These are phyloP conservation scores for Aquilaria malaccensis DNA, from an alignment of 345 rosid species.

Conservation along the genomic window DNA sequence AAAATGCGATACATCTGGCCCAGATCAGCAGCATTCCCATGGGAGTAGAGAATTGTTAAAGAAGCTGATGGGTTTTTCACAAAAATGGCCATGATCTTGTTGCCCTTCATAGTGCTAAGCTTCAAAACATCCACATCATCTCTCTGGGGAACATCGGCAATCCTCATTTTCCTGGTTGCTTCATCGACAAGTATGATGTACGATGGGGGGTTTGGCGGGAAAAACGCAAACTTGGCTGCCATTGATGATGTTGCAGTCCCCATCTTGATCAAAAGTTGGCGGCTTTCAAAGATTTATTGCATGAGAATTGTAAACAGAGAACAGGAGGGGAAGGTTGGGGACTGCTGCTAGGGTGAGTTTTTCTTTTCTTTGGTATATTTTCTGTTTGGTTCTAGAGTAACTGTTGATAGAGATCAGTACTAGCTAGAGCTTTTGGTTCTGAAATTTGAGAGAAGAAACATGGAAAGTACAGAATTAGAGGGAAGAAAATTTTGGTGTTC, in stretches of 20 bases:
- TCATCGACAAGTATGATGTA: constrained; percentile 47
- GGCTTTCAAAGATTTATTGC: neutral
- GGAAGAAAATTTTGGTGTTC: constrained; percentile 14
- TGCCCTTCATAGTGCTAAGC: constrained; percentile 59
- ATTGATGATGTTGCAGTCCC: constrained; percentile 81
- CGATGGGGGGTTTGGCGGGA: constrained; percentile 91
- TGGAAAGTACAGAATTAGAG: constrained; percentile 15
- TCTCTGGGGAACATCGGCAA: constrained; percentile 40
- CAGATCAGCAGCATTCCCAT: constrained; percentile 92
- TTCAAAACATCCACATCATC: constrained; percentile 62
- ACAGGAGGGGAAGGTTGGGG: neutral
- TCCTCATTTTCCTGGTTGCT: constrained; percentile 46
- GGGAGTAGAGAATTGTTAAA: constrained; percentile 72
- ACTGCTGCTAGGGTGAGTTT: constrained; percentile 11
- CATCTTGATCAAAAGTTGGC: constrained; percentile 28
- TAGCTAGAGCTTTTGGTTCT: neutral
- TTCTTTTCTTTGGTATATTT: neutral
- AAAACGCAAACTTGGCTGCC: constrained; percentile 88
- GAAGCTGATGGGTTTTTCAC: constrained; percentile 70
- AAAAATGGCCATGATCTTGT: constrained; percentile 58
- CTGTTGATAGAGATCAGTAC: neutral
- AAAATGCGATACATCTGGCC: constrained; percentile 68
- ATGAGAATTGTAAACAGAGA: constrained; percentile 1
- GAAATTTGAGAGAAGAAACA: neutral
- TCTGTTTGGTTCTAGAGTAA: constrained; percentile 29